Evolutionary conservation across 805 yeast genomes (phyloP), one percentile per base, ranked within the genome.

Genomic region (Saturnispora bothae): DNA sequence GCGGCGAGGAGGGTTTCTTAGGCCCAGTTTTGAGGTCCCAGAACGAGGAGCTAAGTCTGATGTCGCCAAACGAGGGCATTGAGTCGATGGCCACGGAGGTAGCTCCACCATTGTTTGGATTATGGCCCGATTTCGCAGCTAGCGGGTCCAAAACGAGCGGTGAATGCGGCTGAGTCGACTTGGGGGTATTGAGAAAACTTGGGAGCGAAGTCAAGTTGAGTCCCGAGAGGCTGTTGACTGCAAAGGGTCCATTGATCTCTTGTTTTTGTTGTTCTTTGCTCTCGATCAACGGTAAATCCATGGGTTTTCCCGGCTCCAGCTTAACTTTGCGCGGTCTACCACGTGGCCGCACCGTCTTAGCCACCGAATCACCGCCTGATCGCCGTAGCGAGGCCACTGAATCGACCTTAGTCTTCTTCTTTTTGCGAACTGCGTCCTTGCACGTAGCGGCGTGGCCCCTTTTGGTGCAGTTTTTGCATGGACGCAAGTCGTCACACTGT

Each of bases 401-500:
- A 22, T 5, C 15, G 16, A 9, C 16, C 12, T 38, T 39, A 38
- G 30, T n/a, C 33, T 38, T 52, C 54, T 22, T 22, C 37, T 51
- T 50, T 50, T 73, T 77, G 20, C 85, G 55, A 28, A 66, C 68
- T 5, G 75, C 71, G 51, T 79, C 83, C 27, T 59, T 61, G 53
- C 92, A 81, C 10, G 63, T 49, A 38, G 64, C 69, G 2, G 44
- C 45, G n/a, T 73, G 53, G 17, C 73, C 72, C 40, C 88, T 57
- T 51, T 79, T 80, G 16, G 65, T 48, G 57, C 92, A 81, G 52
- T 81, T 81, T 45, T 67, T 67, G 49, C 89, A 81, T 0, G 92
- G 89, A 41, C 92, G 59, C 20, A 68, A 64, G 40, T 69, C 60
- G 43, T 80, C 82, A 54, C 89, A 81, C 48, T 80, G 88, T 12